phyloP scores from a whole-genome alignment of 768 basidiomycete genomes.

The Thelephora aurantiotincta region DNA sequence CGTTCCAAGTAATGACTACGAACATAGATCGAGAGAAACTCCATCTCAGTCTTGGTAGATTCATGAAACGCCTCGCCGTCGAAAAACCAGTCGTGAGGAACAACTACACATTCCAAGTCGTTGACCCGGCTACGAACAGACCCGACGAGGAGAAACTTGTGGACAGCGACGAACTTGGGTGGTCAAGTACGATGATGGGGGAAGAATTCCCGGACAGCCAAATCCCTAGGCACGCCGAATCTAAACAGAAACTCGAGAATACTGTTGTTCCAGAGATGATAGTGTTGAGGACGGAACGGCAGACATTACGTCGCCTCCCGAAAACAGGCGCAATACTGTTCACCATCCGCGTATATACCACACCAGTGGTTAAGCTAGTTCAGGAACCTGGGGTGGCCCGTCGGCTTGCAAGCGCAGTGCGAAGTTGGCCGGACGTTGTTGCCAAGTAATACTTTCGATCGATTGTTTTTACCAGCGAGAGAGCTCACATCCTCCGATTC shows the following conservation, averaged over 20 bases:
- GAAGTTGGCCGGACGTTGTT: slow-evolving; percentile 54
- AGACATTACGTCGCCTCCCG: slow-evolving; percentile 51
- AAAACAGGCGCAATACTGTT: slow-evolving; percentile 52
- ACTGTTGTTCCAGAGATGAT: slow-evolving; percentile 23
- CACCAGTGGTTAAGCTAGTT: slow-evolving; percentile 34
- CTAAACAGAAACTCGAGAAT: slow-evolving; percentile 49
- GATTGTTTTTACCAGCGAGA: slow-evolving; percentile 19
- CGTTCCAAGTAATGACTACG: neutral
- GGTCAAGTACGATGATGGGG: slow-evolving; percentile 42
- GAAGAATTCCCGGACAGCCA: slow-evolving; percentile 27
- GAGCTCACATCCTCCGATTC: slow-evolving; percentile 1
- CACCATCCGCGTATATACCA: slow-evolving; percentile 53
- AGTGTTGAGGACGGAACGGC: slow-evolving; percentile 47
- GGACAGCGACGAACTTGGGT: slow-evolving; percentile 55
- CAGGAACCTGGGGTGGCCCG: slow-evolving; percentile 45
- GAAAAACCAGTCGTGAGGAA: slow-evolving; percentile 60
- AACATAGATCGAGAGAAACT: slow-evolving; percentile 33
- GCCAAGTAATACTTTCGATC: slow-evolving; percentile 28
- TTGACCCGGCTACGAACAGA: slow-evolving; percentile 12
- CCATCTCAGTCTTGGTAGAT: slow-evolving; percentile 49
- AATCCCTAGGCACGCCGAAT: slow-evolving; percentile 28
- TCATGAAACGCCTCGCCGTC: slow-evolving; percentile 50
- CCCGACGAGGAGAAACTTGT: slow-evolving; percentile 11
- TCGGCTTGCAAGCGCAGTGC: slow-evolving; percentile 46
- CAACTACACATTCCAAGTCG: slow-evolving; percentile 43